These are phyloP conservation scores for Lactuca saligna DNA, from an alignment of 129 eudicot genomes.

Conservation along the genomic window DNA sequence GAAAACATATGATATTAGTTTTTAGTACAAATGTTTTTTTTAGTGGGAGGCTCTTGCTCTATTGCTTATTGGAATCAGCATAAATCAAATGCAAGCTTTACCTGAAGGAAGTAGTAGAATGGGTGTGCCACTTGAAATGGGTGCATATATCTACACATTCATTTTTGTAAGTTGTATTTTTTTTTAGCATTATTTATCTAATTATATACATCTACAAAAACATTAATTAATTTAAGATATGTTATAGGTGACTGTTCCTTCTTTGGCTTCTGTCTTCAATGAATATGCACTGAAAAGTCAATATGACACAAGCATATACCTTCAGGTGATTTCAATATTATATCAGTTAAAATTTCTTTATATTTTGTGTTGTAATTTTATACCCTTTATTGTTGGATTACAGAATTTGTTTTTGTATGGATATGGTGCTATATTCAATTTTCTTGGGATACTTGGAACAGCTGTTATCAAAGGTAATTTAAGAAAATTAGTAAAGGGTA, in stretches of 20 bases:
- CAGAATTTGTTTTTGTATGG: constrained; percentile 97
- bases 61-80: constrained; percentile 91
- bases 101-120: constrained; percentile 77
- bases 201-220: neutral
- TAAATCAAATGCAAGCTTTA: constrained; percentile 80
- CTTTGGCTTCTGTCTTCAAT: constrained; percentile 96
- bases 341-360: neutral
- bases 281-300: constrained; percentile 99
- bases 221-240: constrained; percentile 9
- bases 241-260: constrained; percentile 95
- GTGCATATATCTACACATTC: constrained; percentile 82
- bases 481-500: too few relatives aligned
- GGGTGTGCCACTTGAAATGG: constrained; percentile 90
- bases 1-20: too few relatives aligned
- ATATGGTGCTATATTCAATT: constrained; percentile 98
- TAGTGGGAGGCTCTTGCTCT: constrained; percentile 99
- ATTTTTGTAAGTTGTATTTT: constrained; percentile 74
- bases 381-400: constrained; percentile 21
- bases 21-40: constrained; percentile 1
- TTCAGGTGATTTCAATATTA: constrained; percentile 64
- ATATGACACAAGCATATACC: constrained; percentile 96
- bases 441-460: constrained; percentile 75
- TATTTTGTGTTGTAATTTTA: constrained; percentile 4
- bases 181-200: neutral
- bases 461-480: constrained; percentile 73